A percentile compares a stretch with the other conserved stretches of the same genome.
phyloP scores from a whole-genome alignment of 192 early-diverging fungal species.

The Piromyces finnis region DNA sequence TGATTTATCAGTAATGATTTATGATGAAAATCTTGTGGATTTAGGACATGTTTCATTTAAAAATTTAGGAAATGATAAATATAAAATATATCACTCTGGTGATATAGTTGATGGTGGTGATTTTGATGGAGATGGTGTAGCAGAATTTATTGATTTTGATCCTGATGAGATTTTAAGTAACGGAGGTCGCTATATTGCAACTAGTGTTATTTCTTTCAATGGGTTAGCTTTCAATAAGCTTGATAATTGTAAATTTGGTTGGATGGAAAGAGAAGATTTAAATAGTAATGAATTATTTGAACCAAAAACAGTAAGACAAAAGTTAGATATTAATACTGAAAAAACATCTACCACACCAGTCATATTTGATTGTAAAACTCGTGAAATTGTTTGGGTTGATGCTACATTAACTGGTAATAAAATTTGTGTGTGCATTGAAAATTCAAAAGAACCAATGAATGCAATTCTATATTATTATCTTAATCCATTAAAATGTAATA shows the following conservation, averaged over 20 bases:
- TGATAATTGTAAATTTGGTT: background rate
- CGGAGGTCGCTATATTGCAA: background rate
- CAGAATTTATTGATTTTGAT: background rate
- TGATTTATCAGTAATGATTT: background rate
- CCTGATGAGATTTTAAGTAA: background rate
- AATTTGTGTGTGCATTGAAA: background rate
- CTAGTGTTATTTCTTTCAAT: background rate
- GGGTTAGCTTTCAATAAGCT: background rate
- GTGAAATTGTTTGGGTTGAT: background rate
- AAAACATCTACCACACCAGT: background rate
- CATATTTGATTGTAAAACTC: background rate
- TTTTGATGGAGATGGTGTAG: background rate
- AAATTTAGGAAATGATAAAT: background rate
- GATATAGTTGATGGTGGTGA: background rate
- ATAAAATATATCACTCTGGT: background rate
- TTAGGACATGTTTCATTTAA: background rate
- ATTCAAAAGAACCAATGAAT: background rate
- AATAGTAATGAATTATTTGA: background rate
- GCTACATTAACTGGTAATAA: background rate
- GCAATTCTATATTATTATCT: background rate
- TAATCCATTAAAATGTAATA: background rate
- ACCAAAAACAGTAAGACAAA: background rate
- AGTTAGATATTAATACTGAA: background rate
- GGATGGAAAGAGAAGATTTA: background rate
- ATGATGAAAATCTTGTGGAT: background rate